These are phyloP conservation scores for Hypoxylon sp. DNA, from an alignment of 2,329 filamentous ascomycete genomes.

Conservation along the genomic window DNA sequence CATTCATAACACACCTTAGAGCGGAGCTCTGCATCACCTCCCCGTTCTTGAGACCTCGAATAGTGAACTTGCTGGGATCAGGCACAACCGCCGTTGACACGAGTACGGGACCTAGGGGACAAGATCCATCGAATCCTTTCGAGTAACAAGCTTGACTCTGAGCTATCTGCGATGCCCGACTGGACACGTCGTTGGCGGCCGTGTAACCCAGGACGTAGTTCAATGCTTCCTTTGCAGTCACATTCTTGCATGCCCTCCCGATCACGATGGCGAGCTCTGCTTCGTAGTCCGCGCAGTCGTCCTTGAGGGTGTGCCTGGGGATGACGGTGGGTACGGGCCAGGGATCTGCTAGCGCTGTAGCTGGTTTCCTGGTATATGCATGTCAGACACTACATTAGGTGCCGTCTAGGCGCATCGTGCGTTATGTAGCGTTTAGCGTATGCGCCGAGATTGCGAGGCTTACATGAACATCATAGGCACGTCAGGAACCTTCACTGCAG, in stretches of 20 bases:
- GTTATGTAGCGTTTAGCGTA: constrained; percentile 15
- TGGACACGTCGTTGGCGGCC: constrained; percentile 74
- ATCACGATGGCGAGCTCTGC: constrained; percentile 72
- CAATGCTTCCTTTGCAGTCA: constrained; percentile 70
- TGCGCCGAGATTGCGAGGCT: constrained; percentile 21
- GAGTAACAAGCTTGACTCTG: constrained; percentile 71
- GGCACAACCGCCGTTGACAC: constrained; percentile 61
- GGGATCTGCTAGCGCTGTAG: constrained; percentile 68
- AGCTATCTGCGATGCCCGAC: constrained; percentile 68
- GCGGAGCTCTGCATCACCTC: constrained; percentile 64
- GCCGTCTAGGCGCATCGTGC: constrained; percentile 27
- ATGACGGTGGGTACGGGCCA: constrained; percentile 67
- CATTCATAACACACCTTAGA: constrained; percentile 45
- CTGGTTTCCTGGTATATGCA: constrained; percentile 62
- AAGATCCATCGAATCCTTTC: constrained; percentile 71
- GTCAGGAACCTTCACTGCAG: constrained; percentile 62
- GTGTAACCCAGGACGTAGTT: constrained; percentile 76
- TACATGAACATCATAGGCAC: constrained; percentile 71
- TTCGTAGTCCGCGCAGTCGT: constrained; percentile 72
- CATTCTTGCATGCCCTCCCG: constrained; percentile 66
- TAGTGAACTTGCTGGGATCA: constrained; percentile 59
- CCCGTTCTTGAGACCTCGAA: constrained; percentile 66
- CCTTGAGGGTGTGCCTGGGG: constrained; percentile 67
- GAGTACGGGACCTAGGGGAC: constrained; percentile 68
- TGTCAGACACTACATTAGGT: constrained; percentile 34